phyloP scores from a whole-genome alignment of 2,329 filamentous ascomycete species.

The Penicillium sp. region DNA sequence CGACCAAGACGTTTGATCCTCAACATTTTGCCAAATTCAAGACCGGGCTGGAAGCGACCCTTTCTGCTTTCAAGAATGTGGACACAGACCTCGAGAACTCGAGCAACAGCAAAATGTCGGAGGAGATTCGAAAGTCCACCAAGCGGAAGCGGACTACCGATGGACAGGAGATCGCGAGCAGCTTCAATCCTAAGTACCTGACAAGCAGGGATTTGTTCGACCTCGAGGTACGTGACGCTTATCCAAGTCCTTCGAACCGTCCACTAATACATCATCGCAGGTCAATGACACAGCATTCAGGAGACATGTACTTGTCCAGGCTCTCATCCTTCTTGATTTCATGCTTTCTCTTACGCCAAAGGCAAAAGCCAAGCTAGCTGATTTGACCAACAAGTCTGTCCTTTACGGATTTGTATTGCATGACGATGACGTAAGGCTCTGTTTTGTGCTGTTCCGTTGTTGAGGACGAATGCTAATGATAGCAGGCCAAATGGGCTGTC shows the following conservation, averaged over 20 bases:
- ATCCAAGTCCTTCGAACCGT: too few relatives aligned
- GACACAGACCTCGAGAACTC: constrained; percentile 62
- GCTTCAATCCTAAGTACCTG: constrained; percentile 94
- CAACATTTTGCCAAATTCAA: constrained; percentile 60
- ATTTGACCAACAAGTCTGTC: constrained; percentile 75
- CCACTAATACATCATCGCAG: too few relatives aligned
- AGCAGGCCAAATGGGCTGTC: constrained; percentile 76
- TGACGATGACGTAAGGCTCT: constrained; percentile 82
- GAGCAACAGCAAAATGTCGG: too few relatives aligned
- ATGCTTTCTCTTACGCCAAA: constrained; percentile 77
- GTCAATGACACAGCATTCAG: constrained; percentile 91
- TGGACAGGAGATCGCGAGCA: constrained; percentile 57
- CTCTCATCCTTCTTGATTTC: constrained; percentile 89
- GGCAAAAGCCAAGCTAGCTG: constrained; percentile 68
- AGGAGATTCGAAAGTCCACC: constrained; percentile 55
- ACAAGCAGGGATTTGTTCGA: constrained; percentile 96
- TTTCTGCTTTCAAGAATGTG: constrained; percentile 64
- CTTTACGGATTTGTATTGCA: constrained; percentile 69
- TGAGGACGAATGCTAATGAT: too few relatives aligned
- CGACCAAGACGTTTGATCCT: constrained; percentile 67
- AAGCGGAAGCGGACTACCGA: constrained; percentile 63
- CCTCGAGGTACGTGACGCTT: too few relatives aligned
- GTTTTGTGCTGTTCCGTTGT: too few relatives aligned
- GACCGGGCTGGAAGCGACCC: constrained; percentile 52
- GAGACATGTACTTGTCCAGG: constrained; percentile 87